These are phyloP conservation scores for Nicotiana sylvestris DNA, from an alignment of 257 asterid species.

Conservation along the genomic window DNA sequence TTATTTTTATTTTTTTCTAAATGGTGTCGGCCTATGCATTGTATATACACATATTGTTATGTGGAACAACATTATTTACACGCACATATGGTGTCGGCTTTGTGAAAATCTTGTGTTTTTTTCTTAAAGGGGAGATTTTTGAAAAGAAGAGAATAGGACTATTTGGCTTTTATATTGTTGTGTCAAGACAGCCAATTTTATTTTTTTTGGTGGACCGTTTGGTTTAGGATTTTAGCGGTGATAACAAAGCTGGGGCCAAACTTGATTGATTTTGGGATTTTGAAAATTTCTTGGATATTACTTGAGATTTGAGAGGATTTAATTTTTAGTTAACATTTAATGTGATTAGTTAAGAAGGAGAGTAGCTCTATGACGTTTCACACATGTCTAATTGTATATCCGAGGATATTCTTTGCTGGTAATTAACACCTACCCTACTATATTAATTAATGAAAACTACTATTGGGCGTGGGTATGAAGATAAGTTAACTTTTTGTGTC, in stretches of 20 bases:
- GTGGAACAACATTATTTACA: too few relatives aligned
- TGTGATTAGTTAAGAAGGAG: background rate
- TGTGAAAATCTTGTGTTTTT: conserved; percentile 18
- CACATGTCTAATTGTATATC: conserved; percentile 21
- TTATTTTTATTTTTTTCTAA: too few relatives aligned
- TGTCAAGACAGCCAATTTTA: background rate
- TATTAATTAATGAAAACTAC: background rate
- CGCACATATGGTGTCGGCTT: background rate
- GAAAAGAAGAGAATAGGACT: conserved; percentile 12
- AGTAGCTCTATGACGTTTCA: background rate
- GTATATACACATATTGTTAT: too few relatives aligned
- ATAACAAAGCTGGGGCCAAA: conserved; percentile 12
- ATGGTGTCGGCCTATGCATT: too few relatives aligned
- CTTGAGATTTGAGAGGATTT: background rate
- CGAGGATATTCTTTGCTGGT: conserved; percentile 24
- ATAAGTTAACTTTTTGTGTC: background rate
- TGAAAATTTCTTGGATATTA: background rate
- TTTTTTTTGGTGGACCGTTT: conserved; percentile 14
- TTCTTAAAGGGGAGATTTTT: conserved; percentile 8
- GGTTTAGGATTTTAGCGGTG: conserved; percentile 12
- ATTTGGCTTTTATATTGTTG: conserved; percentile 13
- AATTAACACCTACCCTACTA: too few relatives aligned
- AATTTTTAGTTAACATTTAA: background rate
- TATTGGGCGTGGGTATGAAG: too few relatives aligned
- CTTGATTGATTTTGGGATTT: background rate